These are phyloP conservation scores for Macaranga tanarius DNA, from an alignment of 441 rosid genomes.

Conservation along the genomic window DNA sequence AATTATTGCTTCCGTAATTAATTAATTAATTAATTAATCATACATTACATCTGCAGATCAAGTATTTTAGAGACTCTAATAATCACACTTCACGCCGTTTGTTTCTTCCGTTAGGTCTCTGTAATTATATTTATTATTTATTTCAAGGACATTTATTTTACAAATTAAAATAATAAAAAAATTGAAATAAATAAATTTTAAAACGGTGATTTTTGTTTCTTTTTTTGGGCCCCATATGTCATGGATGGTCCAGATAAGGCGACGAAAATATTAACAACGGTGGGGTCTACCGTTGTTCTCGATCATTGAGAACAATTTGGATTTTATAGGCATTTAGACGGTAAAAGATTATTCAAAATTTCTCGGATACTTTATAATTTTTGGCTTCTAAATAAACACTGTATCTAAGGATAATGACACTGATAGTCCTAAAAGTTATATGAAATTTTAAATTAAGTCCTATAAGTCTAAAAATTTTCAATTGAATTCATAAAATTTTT, in stretches of 20 bases:
- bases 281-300: slow-evolving; percentile 25
- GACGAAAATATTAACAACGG: background rate
- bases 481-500: no score
- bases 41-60: no score
- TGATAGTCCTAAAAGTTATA: no score
- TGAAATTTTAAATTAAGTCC: no score
- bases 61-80: no score
- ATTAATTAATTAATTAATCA: background rate
- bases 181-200: background rate
- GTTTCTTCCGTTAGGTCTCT: slow-evolving; percentile 5
- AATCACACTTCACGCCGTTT: slow-evolving; percentile 16
- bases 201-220: background rate
- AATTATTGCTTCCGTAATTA: background rate
- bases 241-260: background rate
- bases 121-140: no score
- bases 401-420: no score
- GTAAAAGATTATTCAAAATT: background rate
- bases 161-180: background rate
- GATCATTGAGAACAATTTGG: slow-evolving; percentile 27
- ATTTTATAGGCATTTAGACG: slow-evolving; percentile 5
- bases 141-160: background rate
- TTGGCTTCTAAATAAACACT: background rate
- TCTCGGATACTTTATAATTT: background rate
- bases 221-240: background rate
- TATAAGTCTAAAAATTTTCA: no score